These are phyloP conservation scores for Phytopythium montanum DNA, from an alignment of 352 stramenopile species.

Conservation along the genomic window DNA sequence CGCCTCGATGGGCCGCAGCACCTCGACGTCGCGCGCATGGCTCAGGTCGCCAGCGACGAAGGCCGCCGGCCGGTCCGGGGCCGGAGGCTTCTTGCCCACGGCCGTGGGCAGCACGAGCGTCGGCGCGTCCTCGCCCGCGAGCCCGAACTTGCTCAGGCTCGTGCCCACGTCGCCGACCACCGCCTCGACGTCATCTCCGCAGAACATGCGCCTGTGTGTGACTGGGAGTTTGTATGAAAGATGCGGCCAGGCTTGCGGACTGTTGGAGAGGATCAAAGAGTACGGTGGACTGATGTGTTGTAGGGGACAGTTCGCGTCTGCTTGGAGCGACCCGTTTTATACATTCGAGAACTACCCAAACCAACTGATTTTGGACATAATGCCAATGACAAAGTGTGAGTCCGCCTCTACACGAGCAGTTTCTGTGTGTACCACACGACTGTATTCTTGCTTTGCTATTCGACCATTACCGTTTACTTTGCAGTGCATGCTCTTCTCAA, in stretches of 20 bases:
- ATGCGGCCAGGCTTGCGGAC: too few species aligned
- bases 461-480: neutral
- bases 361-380: too few species aligned
- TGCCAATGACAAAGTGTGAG: too few species aligned
- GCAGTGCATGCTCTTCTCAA: neutral
- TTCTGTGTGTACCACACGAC: neutral
- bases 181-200: constrained; percentile 94
- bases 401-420: neutral
- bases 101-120: constrained; percentile 84
- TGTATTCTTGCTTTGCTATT: neutral
- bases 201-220: constrained; percentile 91
- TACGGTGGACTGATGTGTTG: too few species aligned
- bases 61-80: constrained; percentile 1
- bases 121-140: constrained; percentile 93
- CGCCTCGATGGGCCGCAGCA: constrained; percentile 50
- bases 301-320: too few species aligned
- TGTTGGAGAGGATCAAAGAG: too few species aligned
- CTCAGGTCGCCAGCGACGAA: constrained; percentile 58
- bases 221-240: too few species aligned
- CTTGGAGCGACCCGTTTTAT: too few species aligned
- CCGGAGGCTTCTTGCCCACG: constrained; percentile 35
- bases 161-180: constrained; percentile 94
- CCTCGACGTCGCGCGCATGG: constrained; percentile 48
- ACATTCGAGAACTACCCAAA: too few species aligned
- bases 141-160: constrained; percentile 91